Percentiles rank a stretch among this genome's conserved stretches.
Conservation (phyloP, 2,329 filamentous ascomycete genomes). For the Ophiostoma perfectum region DNA sequence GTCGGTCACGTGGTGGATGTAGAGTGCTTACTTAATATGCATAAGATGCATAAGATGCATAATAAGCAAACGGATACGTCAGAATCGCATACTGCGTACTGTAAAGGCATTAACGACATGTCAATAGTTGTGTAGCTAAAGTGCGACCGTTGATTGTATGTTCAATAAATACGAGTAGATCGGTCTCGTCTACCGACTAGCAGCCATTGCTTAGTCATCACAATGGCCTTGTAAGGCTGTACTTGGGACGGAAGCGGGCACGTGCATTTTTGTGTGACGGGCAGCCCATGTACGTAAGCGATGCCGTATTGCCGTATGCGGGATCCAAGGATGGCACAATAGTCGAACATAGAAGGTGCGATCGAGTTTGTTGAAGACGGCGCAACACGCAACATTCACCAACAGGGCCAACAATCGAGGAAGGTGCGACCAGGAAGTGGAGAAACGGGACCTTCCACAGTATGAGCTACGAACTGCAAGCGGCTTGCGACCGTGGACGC, state of each 20-base stretch:
- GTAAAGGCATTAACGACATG: no score
- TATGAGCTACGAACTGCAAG: neutral
- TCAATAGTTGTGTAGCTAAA: no score
- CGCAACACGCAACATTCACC: neutral
- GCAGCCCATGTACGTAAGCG: conserved; percentile 3
- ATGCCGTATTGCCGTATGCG: neutral
- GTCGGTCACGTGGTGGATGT: conserved; percentile 18
- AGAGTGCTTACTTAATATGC: neutral
- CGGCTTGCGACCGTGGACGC: neutral
- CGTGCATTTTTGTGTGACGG: neutral
- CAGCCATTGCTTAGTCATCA: neutral
- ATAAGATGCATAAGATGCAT: neutral
- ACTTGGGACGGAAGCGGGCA: neutral
- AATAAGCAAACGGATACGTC: no score
- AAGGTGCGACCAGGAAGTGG: no score
- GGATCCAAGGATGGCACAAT: neutral
- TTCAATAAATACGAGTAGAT: no score
- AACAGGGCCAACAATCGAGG: neutral
- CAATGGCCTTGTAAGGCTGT: neutral
- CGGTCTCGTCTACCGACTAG: no score
- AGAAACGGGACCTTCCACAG: no score
- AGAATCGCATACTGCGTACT: no score
- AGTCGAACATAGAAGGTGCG: neutral
- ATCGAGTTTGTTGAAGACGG: neutral
- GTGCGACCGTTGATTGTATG: no score